Percentiles rank a stretch among this genome's conserved stretches.
Conservation (phyloP, 2,329 filamentous ascomycete species). For the Gnomoniopsis smithogilvyi region DNA sequence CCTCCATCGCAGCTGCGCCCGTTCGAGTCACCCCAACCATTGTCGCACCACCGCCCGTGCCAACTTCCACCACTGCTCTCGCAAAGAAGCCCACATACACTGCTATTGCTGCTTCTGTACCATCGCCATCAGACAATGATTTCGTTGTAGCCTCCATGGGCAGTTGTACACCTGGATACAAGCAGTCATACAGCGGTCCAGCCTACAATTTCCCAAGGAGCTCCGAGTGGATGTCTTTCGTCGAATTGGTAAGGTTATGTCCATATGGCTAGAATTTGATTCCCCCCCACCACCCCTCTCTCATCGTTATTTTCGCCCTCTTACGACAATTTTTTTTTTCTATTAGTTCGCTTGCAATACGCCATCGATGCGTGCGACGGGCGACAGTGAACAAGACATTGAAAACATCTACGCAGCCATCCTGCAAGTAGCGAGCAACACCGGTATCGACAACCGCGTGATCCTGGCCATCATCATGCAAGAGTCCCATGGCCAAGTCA, state of each 20-base stretch:
- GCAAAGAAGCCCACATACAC: too few species aligned
- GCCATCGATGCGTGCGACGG: conserved; percentile 27
- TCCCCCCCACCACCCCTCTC: too few species aligned
- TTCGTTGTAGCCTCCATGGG: too few species aligned
- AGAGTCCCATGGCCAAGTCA: conserved; percentile 35
- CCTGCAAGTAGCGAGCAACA: conserved; percentile 24
- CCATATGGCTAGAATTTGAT: too few species aligned
- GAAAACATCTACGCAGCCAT: conserved; percentile 32
- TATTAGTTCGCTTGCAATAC: conserved; percentile 33
- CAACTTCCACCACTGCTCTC: too few species aligned
- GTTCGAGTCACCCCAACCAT: too few species aligned
- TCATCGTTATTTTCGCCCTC: not conserved
- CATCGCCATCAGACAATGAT: too few species aligned
- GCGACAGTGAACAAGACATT: conserved; percentile 30
- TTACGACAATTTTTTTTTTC: not conserved
- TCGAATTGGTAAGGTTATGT: not conserved
- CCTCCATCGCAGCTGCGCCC: not conserved
- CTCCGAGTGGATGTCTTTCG: not conserved
- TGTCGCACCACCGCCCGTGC: too few species aligned
- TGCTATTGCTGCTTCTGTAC: too few species aligned
- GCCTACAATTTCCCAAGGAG: not conserved
- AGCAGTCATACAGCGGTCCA: too few species aligned
- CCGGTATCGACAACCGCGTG: conserved; percentile 33
- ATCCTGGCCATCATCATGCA: conserved; percentile 40
- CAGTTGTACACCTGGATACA: too few species aligned